Conservation (phyloP, 345 rosid species). For the Alliaria petiolata region DNA sequence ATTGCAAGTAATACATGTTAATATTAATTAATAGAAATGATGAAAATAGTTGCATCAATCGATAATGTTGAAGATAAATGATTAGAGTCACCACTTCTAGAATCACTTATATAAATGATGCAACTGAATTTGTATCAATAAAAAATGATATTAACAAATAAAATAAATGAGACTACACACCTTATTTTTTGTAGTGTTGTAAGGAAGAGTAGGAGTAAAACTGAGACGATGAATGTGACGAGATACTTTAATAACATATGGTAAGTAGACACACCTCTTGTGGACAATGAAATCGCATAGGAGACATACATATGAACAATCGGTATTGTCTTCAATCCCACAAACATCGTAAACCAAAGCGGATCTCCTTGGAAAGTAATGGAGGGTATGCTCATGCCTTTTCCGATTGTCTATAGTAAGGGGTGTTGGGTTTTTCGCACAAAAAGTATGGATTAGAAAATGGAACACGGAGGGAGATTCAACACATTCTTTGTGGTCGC, state of each 20-base stretch:
- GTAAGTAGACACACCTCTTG: neutral
- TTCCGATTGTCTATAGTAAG: neutral
- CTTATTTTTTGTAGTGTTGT: no score
- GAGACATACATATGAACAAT: no score
- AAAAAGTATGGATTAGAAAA: neutral
- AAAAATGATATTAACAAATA: no score
- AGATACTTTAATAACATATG: neutral
- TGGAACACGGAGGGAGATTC: conserved; percentile 39
- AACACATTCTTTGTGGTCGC: conserved; percentile 38
- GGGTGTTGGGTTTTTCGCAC: neutral
- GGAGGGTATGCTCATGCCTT: conserved; percentile 5
- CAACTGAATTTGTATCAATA: no score
- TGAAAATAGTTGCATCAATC: no score
- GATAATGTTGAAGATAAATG: no score
- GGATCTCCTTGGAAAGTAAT: neutral
- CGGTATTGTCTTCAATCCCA: neutral
- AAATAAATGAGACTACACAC: no score
- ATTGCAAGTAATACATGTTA: no score
- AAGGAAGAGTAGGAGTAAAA: neutral
- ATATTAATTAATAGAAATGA: no score
- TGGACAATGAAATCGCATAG: neutral
- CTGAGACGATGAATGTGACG: no score
- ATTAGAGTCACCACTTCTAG: no score
- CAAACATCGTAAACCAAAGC: neutral
- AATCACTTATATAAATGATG: no score